These are phyloP conservation scores for Aspergillus candidus DNA, from an alignment of 2,329 filamentous ascomycete species.

Conservation along the genomic window DNA sequence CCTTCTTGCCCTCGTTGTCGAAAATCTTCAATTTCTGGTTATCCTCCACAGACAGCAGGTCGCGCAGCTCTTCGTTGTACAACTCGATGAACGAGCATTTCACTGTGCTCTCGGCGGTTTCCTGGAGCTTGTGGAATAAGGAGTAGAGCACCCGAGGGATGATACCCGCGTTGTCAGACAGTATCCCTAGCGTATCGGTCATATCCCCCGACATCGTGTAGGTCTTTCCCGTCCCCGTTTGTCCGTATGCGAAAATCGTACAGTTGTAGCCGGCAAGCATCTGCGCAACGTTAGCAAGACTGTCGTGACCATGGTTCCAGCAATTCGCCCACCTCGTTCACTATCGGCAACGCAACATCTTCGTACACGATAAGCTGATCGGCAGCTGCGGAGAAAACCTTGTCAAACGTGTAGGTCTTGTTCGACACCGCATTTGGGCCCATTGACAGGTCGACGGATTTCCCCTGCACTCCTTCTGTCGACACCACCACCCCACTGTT, in stretches of 20 bases:
- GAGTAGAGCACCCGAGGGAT: slow-evolving; percentile 85
- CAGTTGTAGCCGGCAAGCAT: slow-evolving; percentile 95
- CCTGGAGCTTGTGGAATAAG: slow-evolving; percentile 79
- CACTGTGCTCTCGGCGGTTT: slow-evolving; percentile 70
- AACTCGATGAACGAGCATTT: slow-evolving; percentile 98
- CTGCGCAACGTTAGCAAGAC: slow-evolving; percentile 41
- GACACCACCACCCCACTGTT: slow-evolving; percentile 90
- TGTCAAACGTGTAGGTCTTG: slow-evolving; percentile 95
- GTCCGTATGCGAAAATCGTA: slow-evolving; percentile 97
- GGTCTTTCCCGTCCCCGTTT: slow-evolving; percentile 96
- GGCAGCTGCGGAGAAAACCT: slow-evolving; percentile 90
- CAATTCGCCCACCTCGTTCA: slow-evolving; percentile 69
- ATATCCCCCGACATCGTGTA: slow-evolving; percentile 99
- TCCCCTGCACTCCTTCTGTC: slow-evolving; percentile 83
- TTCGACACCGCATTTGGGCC: slow-evolving; percentile 87
- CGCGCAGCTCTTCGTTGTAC: slow-evolving; percentile 94
- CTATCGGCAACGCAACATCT: slow-evolving; percentile 84
- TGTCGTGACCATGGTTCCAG: background rate
- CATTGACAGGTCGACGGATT: slow-evolving; percentile 80
- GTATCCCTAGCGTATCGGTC: slow-evolving; percentile 73
- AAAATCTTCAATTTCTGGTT: slow-evolving; percentile 86
- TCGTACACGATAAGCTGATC: slow-evolving; percentile 94
- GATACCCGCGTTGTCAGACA: slow-evolving; percentile 89
- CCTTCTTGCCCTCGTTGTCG: slow-evolving; percentile 71
- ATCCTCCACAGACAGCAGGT: slow-evolving; percentile 78